Base-by-base conservation (phyloP, 805 yeast species). In the Candida sakaeoensis region DNA sequence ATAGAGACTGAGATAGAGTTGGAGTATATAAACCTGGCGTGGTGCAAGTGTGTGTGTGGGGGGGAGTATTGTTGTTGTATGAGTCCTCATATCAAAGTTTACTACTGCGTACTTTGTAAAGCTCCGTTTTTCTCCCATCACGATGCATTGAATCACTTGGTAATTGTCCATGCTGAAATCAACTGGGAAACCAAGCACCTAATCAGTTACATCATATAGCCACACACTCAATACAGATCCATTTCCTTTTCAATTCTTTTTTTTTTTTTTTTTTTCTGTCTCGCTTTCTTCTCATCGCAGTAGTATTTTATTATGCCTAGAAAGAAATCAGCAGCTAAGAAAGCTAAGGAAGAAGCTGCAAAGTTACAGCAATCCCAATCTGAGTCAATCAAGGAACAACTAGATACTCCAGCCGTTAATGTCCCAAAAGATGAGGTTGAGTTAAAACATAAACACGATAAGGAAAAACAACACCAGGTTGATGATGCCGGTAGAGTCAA, bases 271-370 rank as follows among this genome's bases (percentile, higher is more conserved):
- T 15, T 9, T 9, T 5, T 34, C 5, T 25, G 13, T 21, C 30
- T 25, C 37, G 25, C n/a, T n/a, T n/a, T n/a, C n/a, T n/a, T 34
- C 39, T 26, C 39, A 27, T 36, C 31, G 15, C n/a, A n/a, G n/a
- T n/a, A 4, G n/a, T 14, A 13, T 17, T 24, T 10, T 3, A 21
- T n/a, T 12, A 85, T 85, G 95, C 82, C 93, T 31, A 81, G 95
- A 77, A 86, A 85, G 80, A 85, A 85, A 72, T 82, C 91, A 17
- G 89, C 90, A 29, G 70, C 89, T 41, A 84, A 82, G 55, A 82
- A 65, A 54, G 90, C 90, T 8, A 71, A 65, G 55, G 70, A 63
- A 40, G 80, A 73, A 44, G 73, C 68, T 5, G 65, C 47, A 15
- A 46, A 45, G 22, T 33, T 18, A 40, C 15, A 16, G 27, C 15